phyloP scores from a whole-genome alignment of 305 asterid genomes.

The Fraxinus sp. region DNA sequence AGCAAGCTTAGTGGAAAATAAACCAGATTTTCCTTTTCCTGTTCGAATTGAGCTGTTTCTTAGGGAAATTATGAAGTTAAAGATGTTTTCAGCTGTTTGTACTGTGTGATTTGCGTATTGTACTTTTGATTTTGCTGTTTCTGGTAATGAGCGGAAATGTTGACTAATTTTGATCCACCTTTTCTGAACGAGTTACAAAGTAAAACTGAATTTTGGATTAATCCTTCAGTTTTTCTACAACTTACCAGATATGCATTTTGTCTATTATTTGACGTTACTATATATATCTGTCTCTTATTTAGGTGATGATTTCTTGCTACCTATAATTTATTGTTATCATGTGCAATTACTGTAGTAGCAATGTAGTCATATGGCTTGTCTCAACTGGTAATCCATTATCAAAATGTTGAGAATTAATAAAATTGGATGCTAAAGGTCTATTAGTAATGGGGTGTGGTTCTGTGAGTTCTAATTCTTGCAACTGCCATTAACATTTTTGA shows the following conservation, averaged over 20 bases:
- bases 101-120: neutral
- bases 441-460: slow-evolving; percentile 11
- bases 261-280: neutral
- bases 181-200: neutral
- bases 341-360: slow-evolving; percentile 13
- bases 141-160: neutral
- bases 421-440: neutral
- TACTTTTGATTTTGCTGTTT: neutral
- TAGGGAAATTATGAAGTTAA: neutral
- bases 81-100: neutral
- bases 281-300: neutral
- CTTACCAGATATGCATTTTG: neutral
- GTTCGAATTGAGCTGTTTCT: neutral
- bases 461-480: neutral
- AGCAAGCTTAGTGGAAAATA: neutral
- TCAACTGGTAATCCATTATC: neutral
- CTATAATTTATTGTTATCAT: slow-evolving; percentile 39
- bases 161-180: neutral
- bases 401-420: slow-evolving; percentile 16
- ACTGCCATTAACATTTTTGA: slow-evolving; percentile 10
- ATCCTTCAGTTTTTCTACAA: neutral
- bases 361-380: slow-evolving; percentile 3
- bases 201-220: neutral
- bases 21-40: neutral
- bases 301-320: neutral